Base-by-base conservation (phyloP, 164 flowering plant species). In the Aristolochia fimbriata region DNA sequence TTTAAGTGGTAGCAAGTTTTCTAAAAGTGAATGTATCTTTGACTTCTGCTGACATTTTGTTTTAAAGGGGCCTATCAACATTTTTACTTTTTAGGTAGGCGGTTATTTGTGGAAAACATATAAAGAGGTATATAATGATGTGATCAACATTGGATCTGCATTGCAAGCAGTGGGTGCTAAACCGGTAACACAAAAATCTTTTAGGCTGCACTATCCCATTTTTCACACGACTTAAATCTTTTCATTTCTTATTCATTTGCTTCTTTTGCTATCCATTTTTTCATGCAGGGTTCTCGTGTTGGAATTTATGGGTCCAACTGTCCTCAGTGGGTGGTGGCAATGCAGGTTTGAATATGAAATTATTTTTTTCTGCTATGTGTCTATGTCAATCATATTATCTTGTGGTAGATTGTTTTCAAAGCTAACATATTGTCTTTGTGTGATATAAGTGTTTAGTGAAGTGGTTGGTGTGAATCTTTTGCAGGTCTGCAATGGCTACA, bases 231-330 rank as follows among this genome's bases (percentile, higher is more conserved):
- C 43, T 27, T 10, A 52, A 22, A 11, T 16, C 56, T 52, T 49
- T 22, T 10, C 8, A 21, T 15, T 43, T 49, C 47, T 47, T 23
- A 20, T 64, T 48, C 6, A 4, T 19, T 16, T 23, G 16, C 13
- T 53, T 14, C 43, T 56, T 30, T 2, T 55, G 24, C 13, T 21
- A 41, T 53, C 30, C 15, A 52, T 37, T 45, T 12, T 25, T 20
- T 16, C 21, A 15, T 16, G 59, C 67, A 93, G 98, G 97, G 94
- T 50, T 70, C 80, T 20, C 75, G 85, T 19, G 53, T 90, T 65
- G 98, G 98, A 58, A 80, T 93, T 51, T 93, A 90, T 75, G 98
- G 98, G 51, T 59, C 86, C 17, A 93, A 93, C 69, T 93, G 97
- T 68, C 96, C 97, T 46, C 85, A 88, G 37, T 93, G 98, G 98